phyloP scores from a whole-genome alignment of 2,329 filamentous ascomycete species.

The Grosmannia clavigera region DNA sequence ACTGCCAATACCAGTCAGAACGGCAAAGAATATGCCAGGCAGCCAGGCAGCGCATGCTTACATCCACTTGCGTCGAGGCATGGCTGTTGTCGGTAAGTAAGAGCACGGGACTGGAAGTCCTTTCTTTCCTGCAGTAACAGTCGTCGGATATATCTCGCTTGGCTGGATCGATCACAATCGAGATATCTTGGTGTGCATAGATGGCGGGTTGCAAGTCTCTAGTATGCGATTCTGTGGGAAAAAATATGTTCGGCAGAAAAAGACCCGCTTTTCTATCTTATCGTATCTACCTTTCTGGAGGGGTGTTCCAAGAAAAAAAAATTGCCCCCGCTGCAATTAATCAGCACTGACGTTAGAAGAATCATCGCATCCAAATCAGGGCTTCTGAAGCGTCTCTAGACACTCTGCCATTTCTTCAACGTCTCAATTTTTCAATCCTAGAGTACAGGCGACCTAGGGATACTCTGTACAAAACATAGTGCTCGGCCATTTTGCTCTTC shows the following conservation, averaged over 20 bases:
- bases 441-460: not conserved
- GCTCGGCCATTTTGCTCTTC: not conserved
- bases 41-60: constrained; percentile 17
- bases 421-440: not conserved
- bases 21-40: not conserved
- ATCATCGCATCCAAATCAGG: not conserved
- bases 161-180: not conserved
- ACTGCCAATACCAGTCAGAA: constrained; percentile 23
- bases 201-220: not conserved
- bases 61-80: constrained; percentile 19
- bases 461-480: not conserved
- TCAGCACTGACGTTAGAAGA: not conserved
- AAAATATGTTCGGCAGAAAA: constrained; percentile 1
- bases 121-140: not conserved
- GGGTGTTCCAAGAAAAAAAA: not conserved
- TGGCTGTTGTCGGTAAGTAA: not conserved
- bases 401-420: not conserved
- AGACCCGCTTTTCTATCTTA: constrained; percentile 1
- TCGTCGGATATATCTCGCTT: not conserved
- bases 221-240: not conserved
- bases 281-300: not conserved
- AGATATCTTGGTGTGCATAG: not conserved
- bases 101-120: too few relatives aligned
- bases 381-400: not conserved
- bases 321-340: not conserved